Percentiles rank a stretch among this genome's conserved stretches.
These are phyloP conservation scores for Xylaria flabelliformis DNA, from an alignment of 495 filamentous ascomycete genomes.

Conservation along the genomic window DNA sequence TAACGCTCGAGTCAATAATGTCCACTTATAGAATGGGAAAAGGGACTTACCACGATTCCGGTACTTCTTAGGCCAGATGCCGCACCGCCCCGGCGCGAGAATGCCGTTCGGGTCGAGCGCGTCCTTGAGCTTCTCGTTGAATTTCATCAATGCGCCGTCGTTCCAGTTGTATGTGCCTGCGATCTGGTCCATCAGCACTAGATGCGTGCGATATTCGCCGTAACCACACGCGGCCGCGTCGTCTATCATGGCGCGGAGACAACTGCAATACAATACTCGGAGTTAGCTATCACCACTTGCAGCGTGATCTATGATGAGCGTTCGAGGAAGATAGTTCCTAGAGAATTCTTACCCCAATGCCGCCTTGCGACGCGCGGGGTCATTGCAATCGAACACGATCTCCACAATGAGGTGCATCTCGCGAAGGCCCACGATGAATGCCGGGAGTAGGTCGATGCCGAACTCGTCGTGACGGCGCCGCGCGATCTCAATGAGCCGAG, in stretches of 20 bases:
- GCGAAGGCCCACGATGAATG: slow-evolving; percentile 56
- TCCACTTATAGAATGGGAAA: no score
- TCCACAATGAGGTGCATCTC: slow-evolving; percentile 66
- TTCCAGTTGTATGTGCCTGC: slow-evolving; percentile 64
- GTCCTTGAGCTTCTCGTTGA: slow-evolving; percentile 63
- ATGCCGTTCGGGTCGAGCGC: slow-evolving; percentile 66
- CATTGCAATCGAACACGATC: slow-evolving; percentile 60
- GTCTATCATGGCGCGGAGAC: slow-evolving; percentile 55
- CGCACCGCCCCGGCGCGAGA: slow-evolving; percentile 60
- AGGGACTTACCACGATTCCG: slow-evolving; percentile 22
- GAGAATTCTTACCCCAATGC: slow-evolving; percentile 36
- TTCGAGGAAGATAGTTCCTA: no score
- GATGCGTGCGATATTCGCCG: slow-evolving; percentile 65
- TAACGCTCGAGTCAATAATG: no score
- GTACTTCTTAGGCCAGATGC: slow-evolving; percentile 64
- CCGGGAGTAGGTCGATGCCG: slow-evolving; percentile 57
- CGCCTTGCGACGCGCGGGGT: slow-evolving; percentile 44
- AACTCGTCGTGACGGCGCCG: slow-evolving; percentile 42
- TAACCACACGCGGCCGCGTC: slow-evolving; percentile 57
- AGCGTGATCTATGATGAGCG: no score
- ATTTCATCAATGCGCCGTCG: slow-evolving; percentile 56
- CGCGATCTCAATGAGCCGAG: slow-evolving; percentile 39
- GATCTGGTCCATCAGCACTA: slow-evolving; percentile 63
- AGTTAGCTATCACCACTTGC: no score
- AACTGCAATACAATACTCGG: slow-evolving; percentile 4